Evolutionary conservation across 345 rosid genomes (phyloP).

Genomic region (Acer campestre): DNA sequence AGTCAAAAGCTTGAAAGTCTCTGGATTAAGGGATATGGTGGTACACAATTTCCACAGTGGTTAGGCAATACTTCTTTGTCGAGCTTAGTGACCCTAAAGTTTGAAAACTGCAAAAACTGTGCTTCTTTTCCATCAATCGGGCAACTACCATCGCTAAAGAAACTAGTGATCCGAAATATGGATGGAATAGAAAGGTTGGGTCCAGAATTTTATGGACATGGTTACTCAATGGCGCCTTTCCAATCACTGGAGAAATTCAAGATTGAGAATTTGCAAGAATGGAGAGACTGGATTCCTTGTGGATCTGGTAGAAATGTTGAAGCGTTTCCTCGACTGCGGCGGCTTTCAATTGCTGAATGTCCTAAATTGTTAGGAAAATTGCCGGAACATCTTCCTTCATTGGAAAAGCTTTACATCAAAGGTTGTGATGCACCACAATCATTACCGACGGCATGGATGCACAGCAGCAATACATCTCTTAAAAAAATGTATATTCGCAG

Average conservation of each 20-base stretch:
- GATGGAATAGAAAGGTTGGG: conserved; percentile 30
- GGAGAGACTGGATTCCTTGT: conserved; percentile 32
- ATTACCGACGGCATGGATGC: neutral
- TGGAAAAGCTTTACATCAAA: too few relatives aligned
- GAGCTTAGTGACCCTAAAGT: conserved; percentile 21
- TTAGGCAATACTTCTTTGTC: conserved; percentile 34
- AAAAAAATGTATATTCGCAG: neutral
- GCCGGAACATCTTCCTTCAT: too few relatives aligned
- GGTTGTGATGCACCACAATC: neutral
- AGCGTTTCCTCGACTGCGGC: too few relatives aligned
- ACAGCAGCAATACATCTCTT: conserved; percentile 1
- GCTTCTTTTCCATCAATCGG: conserved; percentile 43
- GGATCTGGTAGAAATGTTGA: too few relatives aligned
- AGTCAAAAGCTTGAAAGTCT: conserved; percentile 35
- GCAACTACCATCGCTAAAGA: conserved; percentile 38
- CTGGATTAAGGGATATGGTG: conserved; percentile 33
- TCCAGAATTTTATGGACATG: conserved; percentile 35
- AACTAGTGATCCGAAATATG: conserved; percentile 31
- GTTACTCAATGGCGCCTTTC: conserved; percentile 28
- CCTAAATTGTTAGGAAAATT: too few relatives aligned
- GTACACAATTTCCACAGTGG: conserved; percentile 40
- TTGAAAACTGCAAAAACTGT: conserved; percentile 35
- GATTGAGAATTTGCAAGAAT: conserved; percentile 2
- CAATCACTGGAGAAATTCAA: conserved; percentile 36
- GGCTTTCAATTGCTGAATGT: too few relatives aligned